A percentile compares a stretch with the other conserved stretches of the same genome.
phyloP scores from a whole-genome alignment of 805 yeast genomes.

The Isabelozyma gotoi region DNA sequence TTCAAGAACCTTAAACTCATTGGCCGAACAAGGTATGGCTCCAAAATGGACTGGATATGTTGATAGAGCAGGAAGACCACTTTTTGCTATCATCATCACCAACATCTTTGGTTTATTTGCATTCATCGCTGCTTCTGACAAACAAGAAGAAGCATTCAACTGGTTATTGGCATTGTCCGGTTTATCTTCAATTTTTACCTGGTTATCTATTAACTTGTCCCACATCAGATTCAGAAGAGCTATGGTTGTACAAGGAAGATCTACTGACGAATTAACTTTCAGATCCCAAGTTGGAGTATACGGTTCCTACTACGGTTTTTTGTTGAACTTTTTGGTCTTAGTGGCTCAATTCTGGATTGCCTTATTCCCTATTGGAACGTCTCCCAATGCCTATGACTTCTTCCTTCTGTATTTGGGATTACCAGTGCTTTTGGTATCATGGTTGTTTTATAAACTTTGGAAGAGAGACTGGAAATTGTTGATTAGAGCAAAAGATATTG shows the following conservation, averaged over 20 bases:
- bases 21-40: constrained; percentile 63
- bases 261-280: constrained; percentile 52
- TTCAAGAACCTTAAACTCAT: constrained; percentile 63
- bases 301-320: constrained; percentile 54
- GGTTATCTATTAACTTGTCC: constrained; percentile 59
- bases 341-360: constrained; percentile 69
- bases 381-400: constrained; percentile 30
- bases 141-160: constrained; percentile 55
- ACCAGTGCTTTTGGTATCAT: constrained; percentile 27
- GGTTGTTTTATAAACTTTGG: constrained; percentile 31
- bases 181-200: constrained; percentile 58
- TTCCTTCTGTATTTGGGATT: constrained; percentile 33
- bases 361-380: constrained; percentile 53
- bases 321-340: constrained; percentile 49
- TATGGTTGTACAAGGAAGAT: constrained; percentile 52
- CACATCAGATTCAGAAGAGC: constrained; percentile 65
- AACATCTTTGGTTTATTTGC: constrained; percentile 59
- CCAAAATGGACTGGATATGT: constrained; percentile 59
- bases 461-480: constrained; percentile 23
- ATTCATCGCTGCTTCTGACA: constrained; percentile 57
- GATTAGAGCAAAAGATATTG: constrained; percentile 28
- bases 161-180: constrained; percentile 71
- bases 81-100: constrained; percentile 53
- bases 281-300: constrained; percentile 49
- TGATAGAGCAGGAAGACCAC: constrained; percentile 68